Evolutionary conservation across 1,139 yeast species (phyloP).

Genomic region (Pichia sp.): DNA sequence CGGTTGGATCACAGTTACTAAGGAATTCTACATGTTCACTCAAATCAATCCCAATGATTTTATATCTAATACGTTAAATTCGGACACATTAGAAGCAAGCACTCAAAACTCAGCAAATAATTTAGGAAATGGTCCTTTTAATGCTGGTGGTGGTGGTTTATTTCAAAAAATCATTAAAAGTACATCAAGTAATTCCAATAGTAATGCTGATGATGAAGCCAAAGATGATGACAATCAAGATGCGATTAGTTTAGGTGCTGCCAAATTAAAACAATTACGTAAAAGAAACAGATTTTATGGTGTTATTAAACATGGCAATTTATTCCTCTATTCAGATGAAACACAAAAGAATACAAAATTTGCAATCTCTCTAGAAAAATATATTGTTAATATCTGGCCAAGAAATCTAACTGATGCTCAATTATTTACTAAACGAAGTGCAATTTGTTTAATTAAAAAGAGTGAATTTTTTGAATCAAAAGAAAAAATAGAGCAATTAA

Average conservation of each 20-base stretch:
- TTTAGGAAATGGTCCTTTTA: neutral
- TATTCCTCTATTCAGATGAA: constrained; percentile 73
- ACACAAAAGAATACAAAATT: constrained; percentile 62
- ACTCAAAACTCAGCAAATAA: neutral
- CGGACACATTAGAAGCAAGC: constrained; percentile 7
- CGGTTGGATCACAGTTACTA: constrained; percentile 84
- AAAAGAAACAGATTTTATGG: constrained; percentile 63
- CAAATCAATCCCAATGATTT: constrained; percentile 31
- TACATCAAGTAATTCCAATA: neutral
- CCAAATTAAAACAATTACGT: constrained; percentile 30
- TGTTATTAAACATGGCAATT: constrained; percentile 74
- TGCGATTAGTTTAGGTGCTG: constrained; percentile 23
- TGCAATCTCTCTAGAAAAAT: constrained; percentile 69
- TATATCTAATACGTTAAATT: constrained; percentile 34
- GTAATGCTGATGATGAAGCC: constrained; percentile 1
- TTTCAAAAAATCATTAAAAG: constrained; percentile 12
- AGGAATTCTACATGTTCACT: constrained; percentile 56
- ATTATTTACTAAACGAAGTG: constrained; percentile 70
- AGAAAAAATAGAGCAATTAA: constrained; percentile 19
- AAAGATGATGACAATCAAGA: constrained; percentile 18
- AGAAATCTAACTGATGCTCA: constrained; percentile 62
- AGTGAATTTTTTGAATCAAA: constrained; percentile 6
- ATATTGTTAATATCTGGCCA: constrained; percentile 84
- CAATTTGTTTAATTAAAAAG: constrained; percentile 58
- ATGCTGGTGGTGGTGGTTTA: neutral